Base-by-base conservation (phyloP, 2,329 filamentous ascomycete species). In the Ceratocystis alfenasii region DNA sequence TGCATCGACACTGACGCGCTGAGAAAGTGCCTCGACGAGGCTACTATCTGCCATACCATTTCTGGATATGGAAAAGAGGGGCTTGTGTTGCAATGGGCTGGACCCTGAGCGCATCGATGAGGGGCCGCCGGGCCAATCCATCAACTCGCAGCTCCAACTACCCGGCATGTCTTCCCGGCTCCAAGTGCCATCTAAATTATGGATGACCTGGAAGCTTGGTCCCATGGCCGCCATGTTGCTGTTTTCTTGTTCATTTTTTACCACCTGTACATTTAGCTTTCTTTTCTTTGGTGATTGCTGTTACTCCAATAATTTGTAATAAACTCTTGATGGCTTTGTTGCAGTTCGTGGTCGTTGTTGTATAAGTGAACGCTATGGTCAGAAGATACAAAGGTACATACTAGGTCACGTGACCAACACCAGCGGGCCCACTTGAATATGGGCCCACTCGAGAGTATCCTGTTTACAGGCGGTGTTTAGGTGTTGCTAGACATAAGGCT, bases 221-320 rank as follows among this genome's bases (percentile, higher is more conserved):
- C 20, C 7, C 1, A 53, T 25, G 0, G 28, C 5, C 12, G 5
- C 10, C 4, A 30, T 59, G 28, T n/a, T 30, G 28, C 25, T 36
- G 36, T 59, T 30, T 59, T 59, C 33, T 33, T 59, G 20, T 53
- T 8, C 6, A 17, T 59, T 59, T 33, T 59, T 59, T 17, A 17
- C 15, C 36, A 28, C 25, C 28, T 50, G 45, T 33, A 63, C 17
- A 33, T 48, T 33, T 25, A n/a, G 12, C 15, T 63, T 20, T 63
- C 44, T 48, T 59, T 59, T 59, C 53, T 59, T n/a, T 59, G n/a
- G 53, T 59, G 53, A 59, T 59, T 59, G 53, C 53, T 59, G 53
- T 33, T 25, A 30, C 53, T 59, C 53, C 53, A 17, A 36, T 25
- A 59, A 4, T 17, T 59, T 10, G 20, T 59, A 59, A 59, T 59